Conservation (phyloP, 352 stramenopile species). For the Lagenidium giganteum region DNA sequence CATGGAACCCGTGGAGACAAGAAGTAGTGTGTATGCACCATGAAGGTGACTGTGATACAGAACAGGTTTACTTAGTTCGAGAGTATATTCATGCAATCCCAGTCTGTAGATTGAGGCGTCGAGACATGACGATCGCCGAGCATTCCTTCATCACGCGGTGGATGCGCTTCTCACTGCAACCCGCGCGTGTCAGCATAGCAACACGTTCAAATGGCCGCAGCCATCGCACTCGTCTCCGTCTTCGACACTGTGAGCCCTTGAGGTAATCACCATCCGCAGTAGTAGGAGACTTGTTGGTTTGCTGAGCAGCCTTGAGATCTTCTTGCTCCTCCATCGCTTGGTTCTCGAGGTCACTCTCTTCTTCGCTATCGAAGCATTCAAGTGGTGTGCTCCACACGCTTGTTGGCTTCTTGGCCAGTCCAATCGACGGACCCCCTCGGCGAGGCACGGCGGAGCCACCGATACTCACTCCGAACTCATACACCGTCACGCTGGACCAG, state of each 20-base stretch:
- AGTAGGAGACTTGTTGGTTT: slow-evolving; percentile 2
- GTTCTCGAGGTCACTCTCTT: neutral
- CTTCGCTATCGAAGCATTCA: neutral
- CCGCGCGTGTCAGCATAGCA: slow-evolving; percentile 33
- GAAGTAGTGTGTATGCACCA: no score
- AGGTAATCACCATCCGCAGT: no score
- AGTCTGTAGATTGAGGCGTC: slow-evolving; percentile 18
- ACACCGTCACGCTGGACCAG: slow-evolving; percentile 23
- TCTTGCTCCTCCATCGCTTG: neutral
- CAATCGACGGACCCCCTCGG: slow-evolving; percentile 18
- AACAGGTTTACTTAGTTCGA: no score
- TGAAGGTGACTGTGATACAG: no score
- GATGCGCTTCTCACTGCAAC: slow-evolving; percentile 45
- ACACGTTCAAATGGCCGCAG: slow-evolving; percentile 21
- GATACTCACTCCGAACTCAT: slow-evolving; percentile 22
- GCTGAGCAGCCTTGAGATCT: neutral
- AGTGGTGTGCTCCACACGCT: slow-evolving; percentile 14
- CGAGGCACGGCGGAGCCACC: slow-evolving; percentile 18
- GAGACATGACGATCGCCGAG: slow-evolving; percentile 44
- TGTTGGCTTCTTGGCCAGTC: slow-evolving; percentile 16
- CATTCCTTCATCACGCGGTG: slow-evolving; percentile 54
- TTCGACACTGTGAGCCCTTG: slow-evolving; percentile 4
- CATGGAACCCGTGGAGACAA: no score
- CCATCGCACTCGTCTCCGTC: slow-evolving; percentile 16
- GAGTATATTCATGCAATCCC: no score